These are phyloP conservation scores for Psilocybe cubensis DNA, from an alignment of 768 basidiomycete species.

Conservation along the genomic window DNA sequence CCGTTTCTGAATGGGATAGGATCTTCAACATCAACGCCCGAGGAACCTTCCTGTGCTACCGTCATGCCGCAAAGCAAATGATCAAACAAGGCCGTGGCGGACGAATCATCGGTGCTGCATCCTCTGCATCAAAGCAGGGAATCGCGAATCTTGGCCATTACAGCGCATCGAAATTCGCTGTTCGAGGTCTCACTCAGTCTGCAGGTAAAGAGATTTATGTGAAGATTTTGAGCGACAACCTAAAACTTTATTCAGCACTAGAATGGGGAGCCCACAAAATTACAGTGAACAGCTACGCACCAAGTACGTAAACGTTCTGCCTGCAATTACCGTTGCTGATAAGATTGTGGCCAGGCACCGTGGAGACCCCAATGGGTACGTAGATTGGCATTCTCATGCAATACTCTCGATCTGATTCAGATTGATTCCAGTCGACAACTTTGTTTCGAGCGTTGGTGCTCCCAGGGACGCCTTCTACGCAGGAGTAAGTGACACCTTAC, in stretches of 20 bases:
- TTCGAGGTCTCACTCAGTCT: slow-evolving; percentile 2
- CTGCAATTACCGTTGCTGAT: background rate
- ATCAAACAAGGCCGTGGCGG: slow-evolving; percentile 54
- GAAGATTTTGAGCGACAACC: background rate
- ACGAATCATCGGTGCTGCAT: slow-evolving; percentile 53
- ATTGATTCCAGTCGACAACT: background rate
- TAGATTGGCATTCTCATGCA: background rate
- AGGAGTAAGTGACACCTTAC: background rate
- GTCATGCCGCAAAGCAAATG: slow-evolving; percentile 67
- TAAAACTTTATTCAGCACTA: slow-evolving; percentile 5
- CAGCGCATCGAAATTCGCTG: slow-evolving; percentile 5
- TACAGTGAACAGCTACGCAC: slow-evolving; percentile 33
- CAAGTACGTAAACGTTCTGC: slow-evolving; percentile 23
- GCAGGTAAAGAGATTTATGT: background rate
- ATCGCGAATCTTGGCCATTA: background rate
- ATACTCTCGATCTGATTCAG: background rate
- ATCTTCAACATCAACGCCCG: slow-evolving; percentile 55
- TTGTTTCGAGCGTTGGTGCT: background rate
- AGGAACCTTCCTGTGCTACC: slow-evolving; percentile 64
- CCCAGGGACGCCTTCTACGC: slow-evolving; percentile 9
- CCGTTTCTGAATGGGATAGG: slow-evolving; percentile 42
- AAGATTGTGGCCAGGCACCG: background rate
- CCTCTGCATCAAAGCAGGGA: slow-evolving; percentile 33
- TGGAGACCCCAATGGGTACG: background rate
- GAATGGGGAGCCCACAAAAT: slow-evolving; percentile 28